Evolutionary conservation across 2,329 filamentous ascomycete genomes (phyloP), one percentile per base, ranked within the genome.

Genomic region (Fusarium gaditjirri): DNA sequence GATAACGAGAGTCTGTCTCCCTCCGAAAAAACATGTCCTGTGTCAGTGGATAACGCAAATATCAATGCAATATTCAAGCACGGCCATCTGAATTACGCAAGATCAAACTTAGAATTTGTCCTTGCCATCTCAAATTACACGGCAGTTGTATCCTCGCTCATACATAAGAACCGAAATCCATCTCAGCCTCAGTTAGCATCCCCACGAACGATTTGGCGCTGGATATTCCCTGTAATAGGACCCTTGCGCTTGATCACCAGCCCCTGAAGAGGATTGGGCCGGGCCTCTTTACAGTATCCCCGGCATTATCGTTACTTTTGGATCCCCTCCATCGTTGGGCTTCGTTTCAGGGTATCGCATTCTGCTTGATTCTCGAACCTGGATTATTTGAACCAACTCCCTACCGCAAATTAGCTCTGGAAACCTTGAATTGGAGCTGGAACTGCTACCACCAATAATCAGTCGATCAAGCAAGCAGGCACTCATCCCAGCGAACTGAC

Each of bases 211-310:
- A 39, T 21, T 39, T 57, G 42, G 57, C 64, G 55, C 56, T 71
- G 46, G 31, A 56, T 53, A 35, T 41, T 12, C 63, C 56, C 56
- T 65, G 54, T 60, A 58, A 53, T 57, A 43, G 49, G 64, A 74
- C 66, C 70, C 70, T 43, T 61, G 67, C 52, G 46, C 70, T 61
- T 68, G 62, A 59, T 68, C 52, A 55, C 17, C 49, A 72, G 38
- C 61, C 69, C 71, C 71, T 74, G 71, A 68, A 60, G 36, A 58
- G 29, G 36, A 55, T 71, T 73, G 46, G 67, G 67, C 68, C 58
- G 54, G 67, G 63, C 68, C 62, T 47, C 55, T 68, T 38, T 54
- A n/a, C 39, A 61, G 36, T 33, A 59, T 61, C 67, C 63, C 67
- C 62, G 71, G 58, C 62, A 65, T 71, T 49, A 47, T 60, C 52